These are phyloP conservation scores for Leccinum rimulosum DNA, from an alignment of 768 basidiomycete species.

Conservation along the genomic window DNA sequence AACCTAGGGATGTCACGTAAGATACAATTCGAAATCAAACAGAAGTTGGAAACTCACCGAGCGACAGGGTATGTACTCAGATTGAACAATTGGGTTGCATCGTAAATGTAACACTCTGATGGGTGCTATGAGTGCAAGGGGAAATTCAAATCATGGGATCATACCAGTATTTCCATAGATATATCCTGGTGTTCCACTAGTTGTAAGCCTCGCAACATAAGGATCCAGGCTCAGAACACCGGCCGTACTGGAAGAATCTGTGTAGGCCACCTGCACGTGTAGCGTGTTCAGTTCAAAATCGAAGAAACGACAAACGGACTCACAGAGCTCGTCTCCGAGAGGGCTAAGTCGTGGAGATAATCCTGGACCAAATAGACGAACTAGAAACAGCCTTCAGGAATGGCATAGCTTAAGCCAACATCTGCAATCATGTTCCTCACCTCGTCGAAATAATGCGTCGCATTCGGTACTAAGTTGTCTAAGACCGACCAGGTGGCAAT, in stretches of 20 bases:
- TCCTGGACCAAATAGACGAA: constrained; percentile 52
- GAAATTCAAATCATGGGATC: constrained; percentile 4
- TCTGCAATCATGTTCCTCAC: constrained; percentile 24
- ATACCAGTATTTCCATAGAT: constrained; percentile 56
- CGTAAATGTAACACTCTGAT: constrained; percentile 57
- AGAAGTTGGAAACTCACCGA: constrained; percentile 28
- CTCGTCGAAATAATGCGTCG: constrained; percentile 38
- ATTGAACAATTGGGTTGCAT: constrained; percentile 50
- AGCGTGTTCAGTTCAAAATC: background rate
- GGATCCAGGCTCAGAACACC: constrained; percentile 58
- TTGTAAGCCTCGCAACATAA: constrained; percentile 47
- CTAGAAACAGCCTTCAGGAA: constrained; percentile 22
- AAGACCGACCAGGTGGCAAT: too few species aligned
- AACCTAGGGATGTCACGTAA: constrained; percentile 35
- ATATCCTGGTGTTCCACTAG: constrained; percentile 43
- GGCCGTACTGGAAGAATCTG: constrained; percentile 56
- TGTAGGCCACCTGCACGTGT: constrained; percentile 47
- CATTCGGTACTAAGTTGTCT: too few species aligned
- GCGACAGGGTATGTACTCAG: constrained; percentile 51
- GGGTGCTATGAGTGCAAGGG: background rate
- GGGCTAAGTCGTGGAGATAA: constrained; percentile 46
- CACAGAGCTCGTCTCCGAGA: constrained; percentile 48
- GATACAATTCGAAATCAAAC: background rate
- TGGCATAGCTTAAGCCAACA: background rate
- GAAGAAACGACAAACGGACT: constrained; percentile 4